Evolutionary conservation across 2,329 filamentous ascomycete species (phyloP), one percentile per base, ranked within the genome.

Genomic region (Nannizziopsis arthrosporioides): DNA sequence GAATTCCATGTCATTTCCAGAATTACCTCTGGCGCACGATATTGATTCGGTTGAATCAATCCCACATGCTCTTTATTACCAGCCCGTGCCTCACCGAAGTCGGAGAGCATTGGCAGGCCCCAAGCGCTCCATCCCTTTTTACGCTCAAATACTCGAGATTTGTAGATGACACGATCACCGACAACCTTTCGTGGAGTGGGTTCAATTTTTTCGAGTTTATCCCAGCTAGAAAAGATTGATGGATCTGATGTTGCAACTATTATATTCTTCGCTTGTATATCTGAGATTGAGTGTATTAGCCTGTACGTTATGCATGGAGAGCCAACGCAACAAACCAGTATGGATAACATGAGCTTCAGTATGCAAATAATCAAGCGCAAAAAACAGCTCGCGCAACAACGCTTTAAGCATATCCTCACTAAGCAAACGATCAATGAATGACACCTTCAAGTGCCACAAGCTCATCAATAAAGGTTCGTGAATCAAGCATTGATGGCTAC

Each of bases 321-420:
- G n/a, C n/a, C n/a, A n/a, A n/a, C n/a, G n/a, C n/a, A n/a, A n/a
- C n/a, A n/a, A n/a, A 51, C 39, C 49, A 30, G 49, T 44, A 30
- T 47, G 44, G 14, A 47, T 41, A 5, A 48, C 30, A 31, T 18
- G 22, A 15, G 30, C 31, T 27, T 47, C 44, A 1, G 44, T 48
- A 27, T 51, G 44, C n/a, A 51, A 27, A 38, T 30, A 51, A 15
- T 48, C 44, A 30, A 51, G 32, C 19, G 49, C 40, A 12, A 51
- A 15, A n/a, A 51, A 44, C 14, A 51, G 30, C 17, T 42, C 38
- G 27, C 22, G 40, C n/a, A 51, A 18, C 10, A 14, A 27, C 15
- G 34, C 27, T 32, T 48, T 48, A n/a, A 51, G 39, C 3, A 38
- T 6, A 15, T 15, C 14, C 36, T n/a, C 36, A 3, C 9, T 14